A percentile compares a stretch with the other conserved stretches of the same genome.
Evolutionary conservation across 78 protist species (phyloP).

Genomic region (Creolimax fragrantissima): DNA sequence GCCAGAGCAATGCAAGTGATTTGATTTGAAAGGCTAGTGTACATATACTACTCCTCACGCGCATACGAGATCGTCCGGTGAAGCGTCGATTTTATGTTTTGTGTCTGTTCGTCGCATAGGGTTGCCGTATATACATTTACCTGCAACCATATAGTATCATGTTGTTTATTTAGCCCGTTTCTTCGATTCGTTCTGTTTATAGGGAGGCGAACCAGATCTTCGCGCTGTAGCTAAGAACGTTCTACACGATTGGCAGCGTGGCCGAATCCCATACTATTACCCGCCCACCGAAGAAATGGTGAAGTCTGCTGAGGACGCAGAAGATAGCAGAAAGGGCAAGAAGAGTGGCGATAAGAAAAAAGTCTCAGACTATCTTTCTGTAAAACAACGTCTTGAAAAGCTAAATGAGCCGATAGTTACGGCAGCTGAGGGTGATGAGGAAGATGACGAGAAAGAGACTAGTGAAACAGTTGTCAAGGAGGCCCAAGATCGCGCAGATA

Average conservation of each 20-base stretch:
- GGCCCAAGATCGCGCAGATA: not conserved
- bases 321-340: not conserved
- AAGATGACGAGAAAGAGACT: not conserved
- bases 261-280: conserved; percentile 81
- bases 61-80: no score
- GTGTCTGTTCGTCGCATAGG: no score
- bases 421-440: not conserved
- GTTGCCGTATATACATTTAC: no score
- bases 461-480: not conserved
- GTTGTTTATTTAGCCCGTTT: no score
- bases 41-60: no score
- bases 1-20: no score
- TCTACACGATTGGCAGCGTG: conserved; percentile 87
- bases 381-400: not conserved
- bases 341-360: not conserved
- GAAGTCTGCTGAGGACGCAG: not conserved
- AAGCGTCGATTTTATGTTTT: no score
- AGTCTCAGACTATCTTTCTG: not conserved
- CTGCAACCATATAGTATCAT: no score
- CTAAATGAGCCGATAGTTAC: not conserved
- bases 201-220: conserved; percentile 83
- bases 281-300: conserved; percentile 56
- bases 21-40: no score
- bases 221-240: conserved; percentile 72
- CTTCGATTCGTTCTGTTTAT: no score